Evolutionary conservation across 1,284 basidiomycete genomes (phyloP).

Genomic region (Xanthoconium separans): DNA sequence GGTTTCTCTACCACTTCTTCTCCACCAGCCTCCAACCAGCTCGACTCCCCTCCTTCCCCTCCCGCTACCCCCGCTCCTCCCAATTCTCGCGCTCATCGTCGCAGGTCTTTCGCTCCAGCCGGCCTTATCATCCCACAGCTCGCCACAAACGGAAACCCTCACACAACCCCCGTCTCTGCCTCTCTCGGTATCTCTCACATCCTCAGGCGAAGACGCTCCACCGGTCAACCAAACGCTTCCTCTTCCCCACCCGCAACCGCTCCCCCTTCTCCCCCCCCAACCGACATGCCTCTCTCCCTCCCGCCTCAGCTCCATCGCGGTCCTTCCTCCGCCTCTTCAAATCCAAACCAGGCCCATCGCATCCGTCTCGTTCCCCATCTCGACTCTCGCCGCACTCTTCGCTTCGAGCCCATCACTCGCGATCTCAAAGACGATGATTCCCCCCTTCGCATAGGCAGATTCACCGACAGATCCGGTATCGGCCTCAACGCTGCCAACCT

Average conservation of each 20-base stretch:
- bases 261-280: constrained; percentile 14
- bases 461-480: constrained; percentile 81
- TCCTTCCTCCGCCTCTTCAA: constrained; percentile 20
- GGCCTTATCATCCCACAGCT: constrained; percentile 26
- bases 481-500: constrained; percentile 69
- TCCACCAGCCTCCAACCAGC: constrained; percentile 7
- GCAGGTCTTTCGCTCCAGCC: constrained; percentile 27
- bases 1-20: constrained; percentile 26
- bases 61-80: constrained; percentile 19
- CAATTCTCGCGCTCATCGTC: constrained; percentile 14
- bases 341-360: constrained; percentile 42
- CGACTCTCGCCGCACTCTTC: constrained; percentile 84
- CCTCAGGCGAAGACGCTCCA: constrained; percentile 51
- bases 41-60: constrained; percentile 20
- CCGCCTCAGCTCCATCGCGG: constrained; percentile 26
- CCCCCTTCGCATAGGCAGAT: constrained; percentile 85
- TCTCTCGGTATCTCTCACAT: constrained; percentile 45
- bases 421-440: constrained; percentile 72
- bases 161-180: constrained; percentile 17
- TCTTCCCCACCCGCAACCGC: constrained; percentile 17
- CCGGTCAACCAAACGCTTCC: constrained; percentile 33
- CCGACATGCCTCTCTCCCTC: constrained; percentile 25
- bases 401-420: constrained; percentile 91
- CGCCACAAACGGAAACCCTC: constrained; percentile 19
- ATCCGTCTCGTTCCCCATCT: constrained; percentile 93